A percentile compares a stretch with the other conserved stretches of the same genome.
Evolutionary conservation across 1,284 basidiomycete species (phyloP).

Genomic region (Fomitopsis schrenkii): DNA sequence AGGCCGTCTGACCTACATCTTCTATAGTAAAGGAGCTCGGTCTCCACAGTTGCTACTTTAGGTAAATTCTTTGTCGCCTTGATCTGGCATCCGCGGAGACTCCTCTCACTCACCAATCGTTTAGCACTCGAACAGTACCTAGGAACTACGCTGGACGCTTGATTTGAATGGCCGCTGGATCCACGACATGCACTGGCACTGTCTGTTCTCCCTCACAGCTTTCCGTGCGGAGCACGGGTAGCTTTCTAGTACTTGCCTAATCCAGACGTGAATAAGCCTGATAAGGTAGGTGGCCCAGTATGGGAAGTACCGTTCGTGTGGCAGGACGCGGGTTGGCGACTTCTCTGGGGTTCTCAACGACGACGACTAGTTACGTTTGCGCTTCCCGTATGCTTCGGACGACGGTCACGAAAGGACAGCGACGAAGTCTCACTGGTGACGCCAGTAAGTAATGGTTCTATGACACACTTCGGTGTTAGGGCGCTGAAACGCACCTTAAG

Average conservation of each 20-base stretch:
- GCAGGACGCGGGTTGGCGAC: neutral
- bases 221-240: no score
- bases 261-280: neutral
- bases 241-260: neutral
- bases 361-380: neutral
- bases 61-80: no score
- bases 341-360: neutral
- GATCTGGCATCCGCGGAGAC: no score
- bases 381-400: neutral
- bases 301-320: conserved; percentile 5
- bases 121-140: no score
- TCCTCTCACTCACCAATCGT: no score
- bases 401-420: neutral
- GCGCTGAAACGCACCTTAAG: neutral
- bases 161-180: no score
- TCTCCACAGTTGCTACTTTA: no score
- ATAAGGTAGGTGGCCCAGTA: neutral
- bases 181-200: no score
- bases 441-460: neutral
- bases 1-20: no score
- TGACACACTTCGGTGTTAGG: neutral
- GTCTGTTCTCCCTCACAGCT: no score
- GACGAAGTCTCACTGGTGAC: neutral
- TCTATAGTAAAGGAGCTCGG: no score
- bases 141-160: no score